Evolutionary conservation across 2,329 filamentous ascomycete species (phyloP), one percentile per base, ranked within the genome.

Genomic region (Aspergillus tubingensis): DNA sequence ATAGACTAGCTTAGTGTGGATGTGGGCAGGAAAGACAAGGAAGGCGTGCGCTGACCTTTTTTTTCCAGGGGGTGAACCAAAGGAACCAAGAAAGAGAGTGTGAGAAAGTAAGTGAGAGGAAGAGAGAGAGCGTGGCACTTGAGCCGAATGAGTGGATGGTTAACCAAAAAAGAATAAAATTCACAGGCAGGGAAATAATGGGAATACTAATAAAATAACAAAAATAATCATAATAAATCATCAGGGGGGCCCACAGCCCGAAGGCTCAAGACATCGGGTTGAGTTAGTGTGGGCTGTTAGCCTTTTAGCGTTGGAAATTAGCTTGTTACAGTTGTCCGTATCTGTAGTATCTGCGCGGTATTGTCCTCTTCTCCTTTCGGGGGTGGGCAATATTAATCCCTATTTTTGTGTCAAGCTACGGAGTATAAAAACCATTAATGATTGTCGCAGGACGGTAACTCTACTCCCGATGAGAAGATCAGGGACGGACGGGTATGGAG

Each of bases 21-120:
- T 48, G 57, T 54, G 57, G 58, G 27, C 57, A 55, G 54, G 58
- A 54, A 48, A 53, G 54, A 58, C 48, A 63, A 59, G 53, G 59
- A 57, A 58, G 39, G 50, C 43, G 41, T 47, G 47, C 50, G 57
- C 27, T 32, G 49, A 47, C 30, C 41, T 36, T 38, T 36, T 36
- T 36, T 36, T 54, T 48, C 25, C 44, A 43, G 25, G 48, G 48
- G 48, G 25, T 41, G 44, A 58, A 41, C 39, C 48, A 36, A 30
- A 36, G 25, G 43, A 49, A 44, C 48, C 56, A 36, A 52, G 32
- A 36, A 27, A 27, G 27, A 54, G 51, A 30, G 39, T 36, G 54
- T 30, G 27, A 30, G 44, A 39, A 39, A 25, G 41, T 19, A 27
- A 27, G 41, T 44, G n/a, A 19, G 49, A 30, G 25, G 25, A 8